Conservation (phyloP, 257 asterid species). For the Leonotis leonurus region DNA sequence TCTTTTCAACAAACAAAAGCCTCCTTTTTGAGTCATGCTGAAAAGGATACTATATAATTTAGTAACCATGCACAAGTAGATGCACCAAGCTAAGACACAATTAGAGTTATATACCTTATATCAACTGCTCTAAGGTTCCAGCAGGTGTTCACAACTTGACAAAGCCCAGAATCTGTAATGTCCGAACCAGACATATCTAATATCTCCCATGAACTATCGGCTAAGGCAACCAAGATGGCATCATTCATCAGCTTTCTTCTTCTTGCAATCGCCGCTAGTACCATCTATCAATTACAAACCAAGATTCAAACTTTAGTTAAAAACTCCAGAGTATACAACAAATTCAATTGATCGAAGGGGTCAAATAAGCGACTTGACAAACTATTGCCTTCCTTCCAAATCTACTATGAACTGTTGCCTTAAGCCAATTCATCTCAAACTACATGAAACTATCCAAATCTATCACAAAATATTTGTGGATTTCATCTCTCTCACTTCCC, state of each 20-base stretch:
- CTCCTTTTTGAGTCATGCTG: neutral
- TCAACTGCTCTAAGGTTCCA: constrained; percentile 59
- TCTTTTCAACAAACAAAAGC: too few species aligned
- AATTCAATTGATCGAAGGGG: neutral
- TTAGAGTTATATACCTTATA: constrained; percentile 48
- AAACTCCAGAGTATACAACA: neutral
- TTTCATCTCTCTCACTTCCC: too few species aligned
- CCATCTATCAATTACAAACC: constrained; percentile 40
- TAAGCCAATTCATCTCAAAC: too few species aligned
- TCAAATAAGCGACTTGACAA: too few species aligned
- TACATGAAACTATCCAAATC: too few species aligned
- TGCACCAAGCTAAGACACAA: constrained; percentile 1
- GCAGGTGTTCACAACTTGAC: constrained; percentile 45
- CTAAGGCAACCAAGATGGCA: constrained; percentile 53
- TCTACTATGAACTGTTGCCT: too few species aligned
- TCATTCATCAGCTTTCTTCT: constrained; percentile 76
- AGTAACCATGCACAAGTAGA: too few species aligned
- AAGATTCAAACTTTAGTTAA: neutral
- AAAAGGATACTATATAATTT: too few species aligned
- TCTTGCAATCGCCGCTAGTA: constrained; percentile 76
- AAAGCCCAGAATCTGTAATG: constrained; percentile 70
- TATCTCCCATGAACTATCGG: constrained; percentile 72
- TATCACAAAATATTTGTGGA: too few species aligned
- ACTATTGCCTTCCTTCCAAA: too few species aligned
- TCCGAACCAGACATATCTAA: constrained; percentile 77